Base-by-base conservation (phyloP, 306 rosid species). In the Trifolium pratense region DNA sequence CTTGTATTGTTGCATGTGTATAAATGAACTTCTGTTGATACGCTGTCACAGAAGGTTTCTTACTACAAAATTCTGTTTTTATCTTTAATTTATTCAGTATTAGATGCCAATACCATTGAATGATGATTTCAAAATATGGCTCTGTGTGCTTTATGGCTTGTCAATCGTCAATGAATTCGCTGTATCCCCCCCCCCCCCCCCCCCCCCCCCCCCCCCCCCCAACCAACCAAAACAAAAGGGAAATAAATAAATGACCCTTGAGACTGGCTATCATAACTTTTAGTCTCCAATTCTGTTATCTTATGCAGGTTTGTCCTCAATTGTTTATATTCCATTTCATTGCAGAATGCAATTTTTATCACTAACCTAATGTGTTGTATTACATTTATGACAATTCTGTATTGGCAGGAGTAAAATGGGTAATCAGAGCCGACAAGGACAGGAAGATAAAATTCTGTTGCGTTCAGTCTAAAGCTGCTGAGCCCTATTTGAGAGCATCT, bases 371-470 rank as follows among this genome's bases (percentile, higher is more conserved):
- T 26, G 32, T 61, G 29, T 23, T 70, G 17, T 12, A 66, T 31
- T 36, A 34, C 66, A 34, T 52, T 67, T 62, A 9, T 72, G 8
- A 61, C 23, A 17, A 45, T 46, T 81, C 21, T 74, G 53, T 71
- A 56, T 70, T 58, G 66, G 59, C 80, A 87, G 91, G 93, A 45
- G 96, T 88, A 75, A 92, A 88, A 80, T 89, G 89, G 87, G 82
- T 92, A 42, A 86, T 89, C 72, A 61, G 68, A 66, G 87, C 81
- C 3, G 96, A 92, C 79, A 88, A 79, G 76, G 51, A 92, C 46
- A 85, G 64, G 76, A 90, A 81, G 77, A 87, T 92, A 80, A 89
- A 90, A 60, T 92, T 88, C 75, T 92, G 94, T 34, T 86, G 90
- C 11, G 78, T 92, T 70, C 93, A 88, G 75, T 92, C 96, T 31